phyloP scores from a whole-genome alignment of 805 yeast genomes.

The Danielia oregonensis region DNA sequence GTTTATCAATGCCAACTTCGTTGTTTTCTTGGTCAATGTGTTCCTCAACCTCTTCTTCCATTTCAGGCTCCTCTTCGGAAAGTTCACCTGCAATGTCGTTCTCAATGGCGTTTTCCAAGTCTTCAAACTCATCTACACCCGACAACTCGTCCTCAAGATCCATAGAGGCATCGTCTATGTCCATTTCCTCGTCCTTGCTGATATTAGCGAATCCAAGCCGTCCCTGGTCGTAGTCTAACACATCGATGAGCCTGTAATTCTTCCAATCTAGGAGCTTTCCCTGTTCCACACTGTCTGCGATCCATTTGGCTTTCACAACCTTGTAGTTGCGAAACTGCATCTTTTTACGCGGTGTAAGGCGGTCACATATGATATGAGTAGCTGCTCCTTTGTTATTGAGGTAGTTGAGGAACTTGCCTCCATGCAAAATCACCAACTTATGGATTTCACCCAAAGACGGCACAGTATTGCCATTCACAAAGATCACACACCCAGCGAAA shows the following conservation, averaged over 20 bases:
- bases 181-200: constrained; percentile 1
- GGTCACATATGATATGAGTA: constrained; percentile 81
- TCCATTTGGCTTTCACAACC: constrained; percentile 84
- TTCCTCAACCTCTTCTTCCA: constrained; percentile 8
- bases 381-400: constrained; percentile 67
- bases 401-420: constrained; percentile 73
- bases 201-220: constrained; percentile 30
- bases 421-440: constrained; percentile 66
- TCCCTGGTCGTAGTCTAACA: constrained; percentile 53
- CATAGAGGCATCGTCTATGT: neutral
- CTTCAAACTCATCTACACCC: neutral
- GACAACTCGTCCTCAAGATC: no score
- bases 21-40: constrained; percentile 2
- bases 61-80: constrained; percentile 1
- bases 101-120: constrained; percentile 1
- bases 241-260: constrained; percentile 51
- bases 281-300: constrained; percentile 55
- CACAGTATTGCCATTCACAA: constrained; percentile 84
- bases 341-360: constrained; percentile 72
- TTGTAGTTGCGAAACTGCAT: constrained; percentile 61
- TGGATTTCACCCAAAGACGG: constrained; percentile 78
- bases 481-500: constrained; percentile 61
- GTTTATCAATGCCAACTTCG: neutral
- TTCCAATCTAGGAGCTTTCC: constrained; percentile 62
- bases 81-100: constrained; percentile 3